phyloP scores from a whole-genome alignment of 2,329 filamentous ascomycete genomes.

The Beauveria sp. region DNA sequence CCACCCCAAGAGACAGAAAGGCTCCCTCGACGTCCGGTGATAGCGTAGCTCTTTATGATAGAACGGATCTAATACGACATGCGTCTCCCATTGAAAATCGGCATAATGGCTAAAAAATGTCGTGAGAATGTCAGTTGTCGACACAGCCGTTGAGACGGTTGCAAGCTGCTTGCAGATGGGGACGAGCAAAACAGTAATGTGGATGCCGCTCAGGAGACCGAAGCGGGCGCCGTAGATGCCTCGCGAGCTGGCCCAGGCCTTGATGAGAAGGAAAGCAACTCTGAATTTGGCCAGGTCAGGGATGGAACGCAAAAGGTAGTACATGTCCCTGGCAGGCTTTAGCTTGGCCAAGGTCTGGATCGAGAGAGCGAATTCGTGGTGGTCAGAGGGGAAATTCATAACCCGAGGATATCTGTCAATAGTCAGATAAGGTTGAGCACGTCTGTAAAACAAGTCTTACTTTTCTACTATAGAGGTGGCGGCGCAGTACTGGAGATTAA shows the following conservation, averaged over 20 bases:
- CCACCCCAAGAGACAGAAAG: constrained; percentile 56
- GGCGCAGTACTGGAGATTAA: constrained; percentile 61
- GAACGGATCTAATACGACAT: constrained; percentile 51
- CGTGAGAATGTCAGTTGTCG: constrained; percentile 42
- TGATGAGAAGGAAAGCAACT: constrained; percentile 51
- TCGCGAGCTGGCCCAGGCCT: constrained; percentile 51
- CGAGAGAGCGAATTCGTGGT: constrained; percentile 48
- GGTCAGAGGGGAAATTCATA: constrained; percentile 38
- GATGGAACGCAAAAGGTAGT: constrained; percentile 51
- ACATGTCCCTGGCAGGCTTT: constrained; percentile 55
- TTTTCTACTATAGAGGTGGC: constrained; percentile 46
- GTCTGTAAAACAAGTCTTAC: constrained; percentile 16
- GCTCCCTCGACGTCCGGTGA: constrained; percentile 47
- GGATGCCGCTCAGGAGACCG: constrained; percentile 57
- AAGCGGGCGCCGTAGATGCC: constrained; percentile 60
- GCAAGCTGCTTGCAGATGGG: constrained; percentile 50
- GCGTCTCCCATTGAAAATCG: constrained; percentile 47
- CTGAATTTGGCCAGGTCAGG: constrained; percentile 52
- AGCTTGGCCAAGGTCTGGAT: constrained; percentile 51
- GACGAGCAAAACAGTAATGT: constrained; percentile 54
- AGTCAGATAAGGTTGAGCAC: neutral
- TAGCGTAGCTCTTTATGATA: constrained; percentile 48
- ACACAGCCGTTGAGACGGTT: constrained; percentile 26
- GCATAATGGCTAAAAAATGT: constrained; percentile 60
- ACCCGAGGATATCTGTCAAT: constrained; percentile 35